Evolutionary conservation across 2,329 filamentous ascomycete species (phyloP), one percentile per base, ranked within the genome.

Genomic region (Graphilbum ipis-grandicollis): DNA sequence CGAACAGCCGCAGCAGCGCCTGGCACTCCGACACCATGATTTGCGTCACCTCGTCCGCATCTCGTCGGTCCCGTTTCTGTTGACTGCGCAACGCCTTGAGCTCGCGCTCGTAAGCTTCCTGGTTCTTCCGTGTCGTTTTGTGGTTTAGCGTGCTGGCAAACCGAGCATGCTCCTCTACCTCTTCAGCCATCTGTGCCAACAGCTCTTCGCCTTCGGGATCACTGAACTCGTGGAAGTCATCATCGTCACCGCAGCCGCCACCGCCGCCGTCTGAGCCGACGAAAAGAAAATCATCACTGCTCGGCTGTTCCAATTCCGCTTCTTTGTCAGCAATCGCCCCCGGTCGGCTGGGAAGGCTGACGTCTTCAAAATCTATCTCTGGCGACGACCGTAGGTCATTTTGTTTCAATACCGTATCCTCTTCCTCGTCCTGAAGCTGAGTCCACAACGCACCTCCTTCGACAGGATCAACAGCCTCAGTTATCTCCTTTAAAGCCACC

Each of bases 11-110:
- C 17, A 98, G 71, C 0, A 98, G 68, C 33, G 90, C 79, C 52
- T 98, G 90, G 44, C 90, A 96, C 56, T 98, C 92, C 1, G 78
- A 74, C 30, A 96, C 75, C 90, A 98, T 98, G 46, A 88, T 79
- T 46, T 93, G 82, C 0, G 86, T 93, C 4, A 98, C 88, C 55
- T 98, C 90, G 49, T 98, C 92, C 0, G 92, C 88, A 52, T 98
- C 90, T 49, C 90, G 73, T 1, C 85, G 78, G 50, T 98, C 90
- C 52, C 93, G 93, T 57, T 92, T 93, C 51, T 98, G 90, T 52
- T 98, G 90, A n/a, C 62, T 78, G 21, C 90, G 81, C 4, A 98
- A 66, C 35, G 85, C 77, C 46, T 80, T 82, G 12, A 98, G 67
- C 52, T 98, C 88, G 41, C 68, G 68, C 47, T 98, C 88, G 52